These are phyloP conservation scores for Coemansia sp. DNA, from an alignment of 192 early-diverging fungal species.

Conservation along the genomic window DNA sequence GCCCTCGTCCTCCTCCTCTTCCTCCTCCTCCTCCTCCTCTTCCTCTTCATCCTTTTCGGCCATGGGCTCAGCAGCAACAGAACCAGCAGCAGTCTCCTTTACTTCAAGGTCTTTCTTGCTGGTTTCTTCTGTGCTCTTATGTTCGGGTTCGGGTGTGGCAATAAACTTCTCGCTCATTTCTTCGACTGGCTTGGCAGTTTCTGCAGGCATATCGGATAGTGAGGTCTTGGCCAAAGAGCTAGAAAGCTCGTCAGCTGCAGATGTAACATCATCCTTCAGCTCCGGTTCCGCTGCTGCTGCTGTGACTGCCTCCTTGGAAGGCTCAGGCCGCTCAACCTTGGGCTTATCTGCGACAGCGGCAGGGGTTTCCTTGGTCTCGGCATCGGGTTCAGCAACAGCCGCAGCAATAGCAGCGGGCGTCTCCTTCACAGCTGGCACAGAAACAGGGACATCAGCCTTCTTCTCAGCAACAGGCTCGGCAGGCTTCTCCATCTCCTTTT, in stretches of 20 bases:
- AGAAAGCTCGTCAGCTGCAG: slow-evolving; percentile 15
- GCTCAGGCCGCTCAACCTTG: slow-evolving; percentile 8
- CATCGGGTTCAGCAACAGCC: background rate
- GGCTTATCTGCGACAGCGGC: slow-evolving; percentile 8
- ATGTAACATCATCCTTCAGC: slow-evolving; percentile 6
- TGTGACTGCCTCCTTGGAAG: background rate
- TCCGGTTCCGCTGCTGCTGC: slow-evolving; percentile 7
- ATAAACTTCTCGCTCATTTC: slow-evolving; percentile 5
- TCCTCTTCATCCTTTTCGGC: slow-evolving; percentile 21
- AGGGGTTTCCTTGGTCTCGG: slow-evolving; percentile 7
- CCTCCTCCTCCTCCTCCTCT: slow-evolving; percentile 20
- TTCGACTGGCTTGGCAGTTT: slow-evolving; percentile 2
- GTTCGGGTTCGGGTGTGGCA: slow-evolving; percentile 18
- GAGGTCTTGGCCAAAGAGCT: slow-evolving; percentile 30
- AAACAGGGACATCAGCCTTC: background rate
- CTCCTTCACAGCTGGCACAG: slow-evolving; percentile 27
- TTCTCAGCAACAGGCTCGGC: slow-evolving; percentile 12
- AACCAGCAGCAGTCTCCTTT: background rate
- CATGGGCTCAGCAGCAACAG: slow-evolving; percentile 14
- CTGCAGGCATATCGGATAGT: slow-evolving; percentile 2
- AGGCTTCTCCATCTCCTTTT: background rate
- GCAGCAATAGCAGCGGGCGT: too few species aligned
- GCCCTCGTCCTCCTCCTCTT: slow-evolving; percentile 10
- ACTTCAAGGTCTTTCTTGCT: slow-evolving; percentile 34
- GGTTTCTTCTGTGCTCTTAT: background rate